Evolutionary conservation across 768 basidiomycete species (phyloP), one percentile per base, ranked within the genome.

Genomic region (Boletales sp.): DNA sequence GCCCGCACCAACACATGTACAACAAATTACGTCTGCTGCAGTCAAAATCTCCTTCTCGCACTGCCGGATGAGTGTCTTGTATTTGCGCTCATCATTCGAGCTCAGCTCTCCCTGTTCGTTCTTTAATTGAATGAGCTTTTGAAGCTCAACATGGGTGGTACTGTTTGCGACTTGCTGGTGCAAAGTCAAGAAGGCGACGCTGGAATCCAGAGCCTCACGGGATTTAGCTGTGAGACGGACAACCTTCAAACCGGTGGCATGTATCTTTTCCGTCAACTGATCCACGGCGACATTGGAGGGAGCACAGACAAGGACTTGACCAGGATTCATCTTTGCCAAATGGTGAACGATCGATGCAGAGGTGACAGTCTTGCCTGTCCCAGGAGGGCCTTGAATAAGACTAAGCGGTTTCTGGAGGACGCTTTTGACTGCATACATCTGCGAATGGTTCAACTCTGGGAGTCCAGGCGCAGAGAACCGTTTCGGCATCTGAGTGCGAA

Each of bases 221-320:
- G 95, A 97, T 67, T 98, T 98, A 53, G 96, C 96, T 1, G 96
- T 96, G 21, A 98, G 78, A 38, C 96, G 92, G 43, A 98, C 96
- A 55, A 96, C 96, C 69, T 98, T 98, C 58, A 98, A 77, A 0
- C 96, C 95, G n/a, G 96, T 97, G n/a, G 85, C 75, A 64, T 98
- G 96, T 54, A 99, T 97, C 75, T 98, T 98, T 72, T 98, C 96
- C 18, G 95, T 96, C 48, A 99, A 82, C 65, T 99, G 96, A 64
- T 99, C 96, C 51, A 99, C 96, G 41, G 96, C 96, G 59, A 99
- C 96, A 71, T 99, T 99, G 46, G 95, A 98, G 0, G 96, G 96
- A 8, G 96, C 96, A 66, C 94, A 94, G 55, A 99, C 96, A 44
- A 99, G 89, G 37, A 99, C 96, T 70, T 98, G 96, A 44, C 95